Evolutionary conservation across 2,329 filamentous ascomycete genomes (phyloP), one percentile per base, ranked within the genome.

Genomic region (Aspergillus brasiliensis): DNA sequence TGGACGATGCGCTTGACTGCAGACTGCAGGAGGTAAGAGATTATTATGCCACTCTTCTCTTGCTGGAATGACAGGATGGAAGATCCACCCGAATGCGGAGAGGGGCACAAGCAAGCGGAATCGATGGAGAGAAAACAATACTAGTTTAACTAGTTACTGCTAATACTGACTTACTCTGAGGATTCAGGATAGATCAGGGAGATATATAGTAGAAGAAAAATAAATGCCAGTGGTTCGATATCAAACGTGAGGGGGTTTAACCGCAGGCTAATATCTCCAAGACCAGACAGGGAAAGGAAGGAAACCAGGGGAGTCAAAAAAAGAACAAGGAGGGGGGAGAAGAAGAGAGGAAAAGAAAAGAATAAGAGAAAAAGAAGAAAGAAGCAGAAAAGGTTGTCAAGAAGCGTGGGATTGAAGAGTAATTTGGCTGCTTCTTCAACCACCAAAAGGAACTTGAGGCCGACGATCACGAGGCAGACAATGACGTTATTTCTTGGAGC

Each of bases 1-100:
- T 65, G 63, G 63, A 64, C 60, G 56, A 58, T 65, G 61, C 57
- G 56, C 61, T 63, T 58, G 57, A 46, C 40, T 55, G 23, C 46
- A 49, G 25, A 65, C 51, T 58, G 61, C 17, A n/a, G 17, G 25
- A 48, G 3, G 46, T 19, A 28, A n/a, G 25, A 28, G 46, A 31
- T 31, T 31, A 49, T 49, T 49, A 49, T 49, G 46, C 28, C 46
- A 49, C 31, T 27, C 46, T 49, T 21, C 31, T 34, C 31, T 34
- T 27, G 53, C 25, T 23, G n/a, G 40, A 56, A 56, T 47, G 53
- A 56, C 28, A 56, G 28, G 27, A 56, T 48, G 31, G 42, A 48
- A 23, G 53, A 48, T 47, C 44, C 53, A 47, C 46, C 53, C 53
- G 7, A 56, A 44, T 46, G 40, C 37, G 34, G 46, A 31, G 31